Base-by-base conservation (phyloP, 306 rosid species). In the Quercus aquifolioides region DNA sequence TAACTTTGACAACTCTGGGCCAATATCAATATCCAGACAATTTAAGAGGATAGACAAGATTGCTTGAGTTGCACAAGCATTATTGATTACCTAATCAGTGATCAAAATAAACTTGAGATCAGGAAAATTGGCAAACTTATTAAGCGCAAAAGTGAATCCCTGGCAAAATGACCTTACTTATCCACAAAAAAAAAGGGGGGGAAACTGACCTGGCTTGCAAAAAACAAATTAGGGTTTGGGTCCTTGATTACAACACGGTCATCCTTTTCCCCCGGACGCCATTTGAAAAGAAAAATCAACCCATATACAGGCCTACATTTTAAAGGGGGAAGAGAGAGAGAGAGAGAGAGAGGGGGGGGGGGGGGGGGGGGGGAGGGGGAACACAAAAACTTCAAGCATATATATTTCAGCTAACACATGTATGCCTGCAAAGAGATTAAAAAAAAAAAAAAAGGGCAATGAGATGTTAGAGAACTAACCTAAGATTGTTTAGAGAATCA, bases 21-120 rank as follows among this genome's bases (percentile, higher is more conserved):
- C 98, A 67, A 91, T 78, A 69, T 96, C 99, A 76, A 93, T 74
- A 72, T 93, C 99, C 0, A 87, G 88, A 70, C 96, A 93, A 85
- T 93, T 96, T 91, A 96, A 28, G 76, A 96, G 93, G 85, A 96
- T 93, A 74, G 99, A 96, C 88, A 96, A 84, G 83, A 96, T 96
- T 12, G 99, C 99, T 86, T 96, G 98, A 73, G 97, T 96, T 74
- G 99, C 99, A 87, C 99, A 96, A 69, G 99, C 99, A 88, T 96
- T 96, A 76, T 93, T 96, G 56, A 96, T 96, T 25, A 91, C 99
- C 99, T 96, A 76, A 10, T 76, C 74, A 63, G 62, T 35, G 62
- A 74, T 26, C n/a, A 31, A 65, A 60, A 55, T 49, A 28, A 81
- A 11, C 11, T 15, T 26, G 52, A 49, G 51, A 74, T 80, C 33